phyloP scores from a whole-genome alignment of 2,329 filamentous ascomycete genomes.

The Sclerotinia nivalis region DNA sequence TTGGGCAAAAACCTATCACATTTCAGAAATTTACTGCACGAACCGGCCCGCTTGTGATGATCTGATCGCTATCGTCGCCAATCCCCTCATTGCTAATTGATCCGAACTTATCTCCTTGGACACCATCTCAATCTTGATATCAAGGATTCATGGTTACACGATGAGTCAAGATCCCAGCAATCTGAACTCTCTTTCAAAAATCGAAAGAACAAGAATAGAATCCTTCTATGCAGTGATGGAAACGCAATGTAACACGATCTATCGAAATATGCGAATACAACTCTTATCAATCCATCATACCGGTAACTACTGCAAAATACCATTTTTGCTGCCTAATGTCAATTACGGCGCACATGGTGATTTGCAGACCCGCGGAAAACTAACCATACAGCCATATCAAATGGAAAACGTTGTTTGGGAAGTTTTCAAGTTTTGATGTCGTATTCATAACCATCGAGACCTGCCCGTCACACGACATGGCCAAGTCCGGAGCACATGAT shows the following conservation, averaged over 20 bases:
- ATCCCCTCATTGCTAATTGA: not conserved
- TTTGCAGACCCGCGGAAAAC: not conserved
- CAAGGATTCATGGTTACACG: not conserved
- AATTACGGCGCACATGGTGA: not conserved
- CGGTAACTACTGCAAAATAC: not conserved
- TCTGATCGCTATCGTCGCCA: not conserved
- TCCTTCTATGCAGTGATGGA: not conserved
- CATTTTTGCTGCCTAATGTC: not conserved
- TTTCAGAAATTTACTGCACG: not conserved
- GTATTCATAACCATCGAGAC: not conserved
- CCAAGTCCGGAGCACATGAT: constrained; percentile 1
- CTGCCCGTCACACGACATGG: not conserved
- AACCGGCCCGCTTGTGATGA: constrained; percentile 5
- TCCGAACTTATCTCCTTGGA: not conserved
- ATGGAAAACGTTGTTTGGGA: not conserved
- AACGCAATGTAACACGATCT: not conserved
- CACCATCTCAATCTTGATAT: constrained; percentile 9
- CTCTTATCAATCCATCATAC: constrained; percentile 5
- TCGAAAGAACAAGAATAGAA: not conserved
- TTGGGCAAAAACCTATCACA: constrained; percentile 11
- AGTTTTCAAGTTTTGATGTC: not conserved
- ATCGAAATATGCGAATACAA: not conserved
- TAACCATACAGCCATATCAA: not conserved
- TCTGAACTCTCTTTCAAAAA: not conserved
- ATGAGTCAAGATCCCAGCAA: not conserved